These are phyloP conservation scores for Manihot esculenta DNA, from an alignment of 441 rosid species.

Conservation along the genomic window DNA sequence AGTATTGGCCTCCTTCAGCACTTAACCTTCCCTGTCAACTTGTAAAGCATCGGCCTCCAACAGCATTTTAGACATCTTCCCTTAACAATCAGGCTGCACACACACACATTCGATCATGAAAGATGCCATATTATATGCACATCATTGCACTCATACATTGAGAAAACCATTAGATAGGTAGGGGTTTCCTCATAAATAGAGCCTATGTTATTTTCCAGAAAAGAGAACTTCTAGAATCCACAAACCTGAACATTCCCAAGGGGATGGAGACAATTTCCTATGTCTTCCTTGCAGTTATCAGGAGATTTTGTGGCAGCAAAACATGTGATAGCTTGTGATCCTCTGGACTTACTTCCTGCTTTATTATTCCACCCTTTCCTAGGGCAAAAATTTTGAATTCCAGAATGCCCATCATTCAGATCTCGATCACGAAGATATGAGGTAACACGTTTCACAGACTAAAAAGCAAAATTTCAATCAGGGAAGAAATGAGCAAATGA, in stretches of 20 bases:
- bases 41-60: constrained; percentile 23
- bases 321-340: constrained; percentile 2
- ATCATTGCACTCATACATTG: not conserved
- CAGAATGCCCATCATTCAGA: constrained; percentile 19
- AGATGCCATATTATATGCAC: not conserved
- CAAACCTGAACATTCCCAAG: constrained; percentile 16
- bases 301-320: constrained; percentile 9
- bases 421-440: constrained; percentile 8
- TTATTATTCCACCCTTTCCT: constrained; percentile 10
- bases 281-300: constrained; percentile 13
- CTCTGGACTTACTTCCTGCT: constrained; percentile 3
- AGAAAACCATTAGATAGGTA: not conserved
- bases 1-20: constrained; percentile 30
- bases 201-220: not conserved
- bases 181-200: not conserved
- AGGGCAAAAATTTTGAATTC: constrained; percentile 18
- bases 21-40: constrained; percentile 21
- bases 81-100: constrained; percentile 5
- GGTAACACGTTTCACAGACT: constrained; percentile 23
- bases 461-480: constrained; percentile 13
- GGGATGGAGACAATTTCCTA: constrained; percentile 20
- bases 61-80: constrained; percentile 9
- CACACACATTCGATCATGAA: constrained; percentile 1
- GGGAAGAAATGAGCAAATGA: constrained; percentile 10
- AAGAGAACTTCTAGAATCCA: not conserved